Evolutionary conservation across 73 alveolate genomes (phyloP), one percentile per base, ranked within the genome.

Genomic region (Durusdinium trenchii): DNA sequence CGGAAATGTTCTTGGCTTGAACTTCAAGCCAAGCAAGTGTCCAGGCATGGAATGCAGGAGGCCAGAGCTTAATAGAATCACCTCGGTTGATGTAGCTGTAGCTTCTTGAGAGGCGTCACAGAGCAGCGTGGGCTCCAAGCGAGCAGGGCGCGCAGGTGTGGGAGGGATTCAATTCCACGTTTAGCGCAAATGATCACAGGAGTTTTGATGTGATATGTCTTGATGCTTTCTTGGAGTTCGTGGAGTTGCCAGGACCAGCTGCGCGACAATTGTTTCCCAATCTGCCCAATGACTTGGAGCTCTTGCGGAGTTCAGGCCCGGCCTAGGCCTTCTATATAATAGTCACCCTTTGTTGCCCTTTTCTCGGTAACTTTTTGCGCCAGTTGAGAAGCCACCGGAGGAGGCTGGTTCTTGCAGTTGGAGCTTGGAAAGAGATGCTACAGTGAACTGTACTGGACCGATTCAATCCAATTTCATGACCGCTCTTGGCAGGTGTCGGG

Each of bases 351-450:
- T n/a, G n/a, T n/a, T n/a, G n/a, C n/a, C n/a, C n/a, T n/a, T n/a
- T n/a, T 75, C 85, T 36, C 86, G 3, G 57, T 54, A 16, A 40
- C 38, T 6, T 61, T 45, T 14, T 18, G 62, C 43, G 89, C 89
- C 89, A 78, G 89, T 78, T 78, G 89, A 45, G 89, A 78, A 43
- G 64, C 89, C 89, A 45, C 46, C 20, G 62, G 89, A 78, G 89
- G 89, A 38, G 9, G 79, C 43, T 38, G 79, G n/a, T 32, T 32
- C 4, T 16, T 1, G 28, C 40, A 6, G 54, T 75, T 36, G 85
- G 16, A 52, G 42, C 38, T n/a, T 75, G 50, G 50, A 23, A 75
- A 40, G 54, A 75, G 35, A 10, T 75, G 51, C 42, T 32, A 60
- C 4, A 2, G 73, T n/a, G n/a, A n/a, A n/a, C n/a, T n/a, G n/a